Conservation (phyloP, 257 asterid genomes). For the Echites panduratus region DNA sequence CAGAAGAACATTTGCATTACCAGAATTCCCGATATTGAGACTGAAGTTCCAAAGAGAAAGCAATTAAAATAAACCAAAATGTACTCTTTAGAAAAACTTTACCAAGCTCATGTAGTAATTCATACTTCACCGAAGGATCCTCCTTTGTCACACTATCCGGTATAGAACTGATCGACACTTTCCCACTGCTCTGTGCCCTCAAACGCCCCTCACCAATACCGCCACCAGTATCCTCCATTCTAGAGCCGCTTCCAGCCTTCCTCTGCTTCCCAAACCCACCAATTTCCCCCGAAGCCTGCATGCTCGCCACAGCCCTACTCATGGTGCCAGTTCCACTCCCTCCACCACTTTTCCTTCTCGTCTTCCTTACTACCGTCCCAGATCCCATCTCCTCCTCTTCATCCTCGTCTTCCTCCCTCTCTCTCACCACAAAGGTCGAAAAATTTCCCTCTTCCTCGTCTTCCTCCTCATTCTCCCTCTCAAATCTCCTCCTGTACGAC, state of each 20-base stretch:
- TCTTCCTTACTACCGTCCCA: conserved; percentile 70
- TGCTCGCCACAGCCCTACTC: conserved; percentile 94
- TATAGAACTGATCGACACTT: conserved; percentile 72
- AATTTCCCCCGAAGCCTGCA: conserved; percentile 75
- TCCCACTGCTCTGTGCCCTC: conserved; percentile 60
- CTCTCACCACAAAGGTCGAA: conserved; percentile 83
- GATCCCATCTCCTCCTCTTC: conserved; percentile 52
- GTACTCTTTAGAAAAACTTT: conserved; percentile 24
- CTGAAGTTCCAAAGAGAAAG: neutral
- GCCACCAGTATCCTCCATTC: conserved; percentile 25
- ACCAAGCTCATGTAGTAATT: conserved; percentile 95
- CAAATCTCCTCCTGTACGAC: conserved; percentile 16
- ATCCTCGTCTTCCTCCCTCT: conserved; percentile 29
- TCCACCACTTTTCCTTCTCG: conserved; percentile 29
- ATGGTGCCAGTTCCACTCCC: conserved; percentile 59
- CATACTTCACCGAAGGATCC: conserved; percentile 89
- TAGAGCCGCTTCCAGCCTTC: conserved; percentile 39
- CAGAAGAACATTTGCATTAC: conserved; percentile 1
- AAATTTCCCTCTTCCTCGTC: conserved; percentile 49
- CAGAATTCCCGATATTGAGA: neutral
- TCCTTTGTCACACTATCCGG: conserved; percentile 75
- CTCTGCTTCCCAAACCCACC: conserved; percentile 53
- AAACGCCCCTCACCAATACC: conserved; percentile 29
- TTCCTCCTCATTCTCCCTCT: conserved; percentile 36
- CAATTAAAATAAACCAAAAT: conserved; percentile 9